Evolutionary conservation across 345 rosid genomes (phyloP).

Genomic region (Laguncularia racemosa): DNA sequence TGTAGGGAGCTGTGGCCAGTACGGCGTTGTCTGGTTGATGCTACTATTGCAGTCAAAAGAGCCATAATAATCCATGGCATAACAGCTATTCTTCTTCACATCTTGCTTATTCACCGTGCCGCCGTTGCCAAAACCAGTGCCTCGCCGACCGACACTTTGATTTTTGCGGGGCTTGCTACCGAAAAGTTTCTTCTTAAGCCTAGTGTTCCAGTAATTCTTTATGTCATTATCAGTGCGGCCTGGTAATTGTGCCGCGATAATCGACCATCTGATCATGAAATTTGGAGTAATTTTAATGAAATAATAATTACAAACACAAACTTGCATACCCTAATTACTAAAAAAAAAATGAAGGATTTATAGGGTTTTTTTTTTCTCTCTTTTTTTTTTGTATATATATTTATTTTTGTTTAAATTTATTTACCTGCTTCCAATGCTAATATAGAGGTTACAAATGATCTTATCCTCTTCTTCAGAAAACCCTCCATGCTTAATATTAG

Average conservation of each 20-base stretch:
- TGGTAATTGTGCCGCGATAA: slow-evolving; percentile 55
- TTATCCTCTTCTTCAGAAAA: slow-evolving; percentile 67
- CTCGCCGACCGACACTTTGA: slow-evolving; percentile 3
- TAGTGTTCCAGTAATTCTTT: slow-evolving; percentile 65
- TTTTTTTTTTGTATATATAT: background rate
- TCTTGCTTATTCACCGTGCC: slow-evolving; percentile 20
- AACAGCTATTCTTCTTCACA: slow-evolving; percentile 18
- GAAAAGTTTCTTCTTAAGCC: slow-evolving; percentile 49
- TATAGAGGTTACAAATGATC: slow-evolving; percentile 50
- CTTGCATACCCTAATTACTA: too few relatives aligned
- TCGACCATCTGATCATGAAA: slow-evolving; percentile 36
- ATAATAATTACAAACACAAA: too few relatives aligned
- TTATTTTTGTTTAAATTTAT: background rate
- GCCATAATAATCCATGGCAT: slow-evolving; percentile 8
- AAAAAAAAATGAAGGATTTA: too few relatives aligned
- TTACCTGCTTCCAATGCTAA: slow-evolving; percentile 64
- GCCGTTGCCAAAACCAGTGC: slow-evolving; percentile 6
- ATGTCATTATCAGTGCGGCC: slow-evolving; percentile 66
- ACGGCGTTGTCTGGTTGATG: slow-evolving; percentile 18
- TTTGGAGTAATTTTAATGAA: background rate
- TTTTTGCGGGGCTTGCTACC: slow-evolving; percentile 29
- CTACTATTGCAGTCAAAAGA: slow-evolving; percentile 5
- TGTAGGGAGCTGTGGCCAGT: slow-evolving; percentile 42
- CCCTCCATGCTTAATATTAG: slow-evolving; percentile 61
- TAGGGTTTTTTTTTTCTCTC: too few relatives aligned